phyloP scores from a whole-genome alignment of 129 eudicot genomes.

The Artemisia tridentata region DNA sequence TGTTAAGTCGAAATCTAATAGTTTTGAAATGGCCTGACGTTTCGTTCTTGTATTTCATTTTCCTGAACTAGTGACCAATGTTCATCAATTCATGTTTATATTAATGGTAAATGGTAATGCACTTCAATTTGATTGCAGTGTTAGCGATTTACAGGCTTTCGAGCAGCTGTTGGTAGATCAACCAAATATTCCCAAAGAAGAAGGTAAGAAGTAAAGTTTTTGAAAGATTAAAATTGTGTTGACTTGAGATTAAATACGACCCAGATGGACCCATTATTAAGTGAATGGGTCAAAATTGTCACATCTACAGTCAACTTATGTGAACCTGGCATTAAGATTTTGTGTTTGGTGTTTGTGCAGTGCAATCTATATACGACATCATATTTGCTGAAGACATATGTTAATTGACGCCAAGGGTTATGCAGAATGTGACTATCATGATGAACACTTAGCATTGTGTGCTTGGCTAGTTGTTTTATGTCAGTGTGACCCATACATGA shows the following conservation, averaged over 20 bases:
- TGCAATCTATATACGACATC: too few species aligned
- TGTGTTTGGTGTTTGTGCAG: too few species aligned
- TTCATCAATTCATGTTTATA: background rate
- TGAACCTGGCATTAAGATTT: too few species aligned
- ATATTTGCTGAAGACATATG: too few species aligned
- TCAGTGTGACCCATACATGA: background rate
- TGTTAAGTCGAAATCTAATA: background rate
- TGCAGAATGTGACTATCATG: too few species aligned
- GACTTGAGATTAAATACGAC: too few species aligned
- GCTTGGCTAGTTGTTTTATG: too few species aligned
- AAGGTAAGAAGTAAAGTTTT: constrained; percentile 41
- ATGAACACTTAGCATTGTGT: too few species aligned
- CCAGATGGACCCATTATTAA: too few species aligned
- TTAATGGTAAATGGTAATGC: background rate
- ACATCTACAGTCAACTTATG: too few species aligned
- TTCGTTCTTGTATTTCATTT: background rate
- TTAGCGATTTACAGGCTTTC: constrained; percentile 62
- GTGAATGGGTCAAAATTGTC: too few species aligned
- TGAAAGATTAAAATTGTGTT: background rate
- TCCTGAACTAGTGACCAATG: background rate
- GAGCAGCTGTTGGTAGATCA: constrained; percentile 80
- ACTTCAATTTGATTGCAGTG: constrained; percentile 41
- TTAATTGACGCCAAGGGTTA: too few species aligned
- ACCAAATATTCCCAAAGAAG: constrained; percentile 76
- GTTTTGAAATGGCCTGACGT: background rate